These are phyloP conservation scores for Kodamaea arcana DNA, from an alignment of 1,139 yeast genomes.

Conservation along the genomic window DNA sequence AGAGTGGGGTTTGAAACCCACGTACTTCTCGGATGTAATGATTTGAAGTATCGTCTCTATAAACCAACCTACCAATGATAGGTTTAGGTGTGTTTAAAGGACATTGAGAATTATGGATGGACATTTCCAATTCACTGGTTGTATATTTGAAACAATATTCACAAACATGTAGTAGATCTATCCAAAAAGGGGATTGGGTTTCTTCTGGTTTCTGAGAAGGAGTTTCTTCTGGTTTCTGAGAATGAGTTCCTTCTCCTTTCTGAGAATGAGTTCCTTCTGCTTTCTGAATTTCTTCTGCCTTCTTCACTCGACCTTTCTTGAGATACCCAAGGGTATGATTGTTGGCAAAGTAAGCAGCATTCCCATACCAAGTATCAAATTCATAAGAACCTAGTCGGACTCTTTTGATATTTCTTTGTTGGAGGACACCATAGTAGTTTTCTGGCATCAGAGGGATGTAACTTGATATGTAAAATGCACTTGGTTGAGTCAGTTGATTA, in stretches of 20 bases:
- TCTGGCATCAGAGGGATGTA: background rate
- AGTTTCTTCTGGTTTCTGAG: conserved; percentile 7
- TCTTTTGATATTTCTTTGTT: conserved; percentile 55
- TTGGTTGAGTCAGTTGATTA: background rate
- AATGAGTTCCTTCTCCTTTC: conserved; percentile 11
- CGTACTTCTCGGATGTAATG: conserved; percentile 57
- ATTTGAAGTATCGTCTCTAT: conserved; percentile 50
- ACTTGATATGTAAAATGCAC: background rate
- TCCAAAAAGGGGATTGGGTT: conserved; percentile 35
- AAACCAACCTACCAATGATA: conserved; percentile 63
- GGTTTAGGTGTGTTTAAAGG: conserved; percentile 26
- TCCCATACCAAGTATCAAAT: conserved; percentile 83
- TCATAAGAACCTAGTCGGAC: conserved; percentile 64
- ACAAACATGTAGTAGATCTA: conserved; percentile 66
- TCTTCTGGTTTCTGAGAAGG: background rate
- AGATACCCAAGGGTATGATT: conserved; percentile 35
- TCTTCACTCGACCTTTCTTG: conserved; percentile 7
- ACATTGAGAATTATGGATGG: conserved; percentile 48
- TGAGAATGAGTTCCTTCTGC: conserved; percentile 10
- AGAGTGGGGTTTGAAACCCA: conserved; percentile 60
- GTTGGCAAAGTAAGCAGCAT: conserved; percentile 63
- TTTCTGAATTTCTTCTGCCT: background rate
- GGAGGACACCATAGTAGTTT: conserved; percentile 54
- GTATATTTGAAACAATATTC: conserved; percentile 82
- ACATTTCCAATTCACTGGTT: conserved; percentile 32